A percentile compares a stretch with the other conserved stretches of the same genome.
These are phyloP conservation scores for Diaporthe sp. DNA, from an alignment of 2,329 filamentous ascomycete species.

Conservation along the genomic window DNA sequence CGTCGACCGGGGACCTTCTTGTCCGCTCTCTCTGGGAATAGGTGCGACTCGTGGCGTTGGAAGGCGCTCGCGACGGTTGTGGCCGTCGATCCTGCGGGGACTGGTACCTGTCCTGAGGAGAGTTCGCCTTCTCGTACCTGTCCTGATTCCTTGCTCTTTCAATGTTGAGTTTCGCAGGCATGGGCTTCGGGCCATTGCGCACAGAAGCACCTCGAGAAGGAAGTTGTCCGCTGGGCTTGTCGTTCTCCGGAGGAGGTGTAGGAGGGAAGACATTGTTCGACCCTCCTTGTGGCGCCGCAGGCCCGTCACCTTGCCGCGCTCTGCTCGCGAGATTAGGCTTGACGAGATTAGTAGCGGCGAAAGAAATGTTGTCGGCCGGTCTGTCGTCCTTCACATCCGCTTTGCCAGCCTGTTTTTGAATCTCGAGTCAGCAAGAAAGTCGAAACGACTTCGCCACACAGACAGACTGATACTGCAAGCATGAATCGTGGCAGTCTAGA, in stretches of 20 bases:
- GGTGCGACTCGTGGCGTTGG: slow-evolving; percentile 60
- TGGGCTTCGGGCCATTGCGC: slow-evolving; percentile 72
- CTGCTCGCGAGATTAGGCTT: slow-evolving; percentile 86
- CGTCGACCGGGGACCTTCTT: slow-evolving; percentile 60
- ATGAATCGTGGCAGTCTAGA: not conserved
- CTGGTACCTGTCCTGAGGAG: slow-evolving; percentile 56
- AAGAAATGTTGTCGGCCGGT: slow-evolving; percentile 87
- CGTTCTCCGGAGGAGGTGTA: slow-evolving; percentile 95
- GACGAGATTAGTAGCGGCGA: slow-evolving; percentile 92
- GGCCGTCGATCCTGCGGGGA: slow-evolving; percentile 47
- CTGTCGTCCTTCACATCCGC: slow-evolving; percentile 80
- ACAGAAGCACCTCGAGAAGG: slow-evolving; percentile 72
- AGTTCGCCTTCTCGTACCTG: slow-evolving; percentile 67
- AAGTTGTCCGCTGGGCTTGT: slow-evolving; percentile 64
- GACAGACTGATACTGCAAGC: not conserved
- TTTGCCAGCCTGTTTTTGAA: slow-evolving; percentile 55
- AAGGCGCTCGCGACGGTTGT: slow-evolving; percentile 59
- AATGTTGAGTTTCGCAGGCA: slow-evolving; percentile 75
- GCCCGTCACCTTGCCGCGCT: slow-evolving; percentile 84
- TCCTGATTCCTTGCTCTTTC: slow-evolving; percentile 67
- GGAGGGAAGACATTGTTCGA: slow-evolving; percentile 90
- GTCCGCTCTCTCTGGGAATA: slow-evolving; percentile 58
- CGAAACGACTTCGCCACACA: not conserved
- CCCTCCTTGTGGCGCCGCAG: slow-evolving; percentile 50
- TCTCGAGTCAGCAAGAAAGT: not conserved